Base-by-base conservation (phyloP, 352 stramenopile genomes). In the Phytophthora sojae region DNA sequence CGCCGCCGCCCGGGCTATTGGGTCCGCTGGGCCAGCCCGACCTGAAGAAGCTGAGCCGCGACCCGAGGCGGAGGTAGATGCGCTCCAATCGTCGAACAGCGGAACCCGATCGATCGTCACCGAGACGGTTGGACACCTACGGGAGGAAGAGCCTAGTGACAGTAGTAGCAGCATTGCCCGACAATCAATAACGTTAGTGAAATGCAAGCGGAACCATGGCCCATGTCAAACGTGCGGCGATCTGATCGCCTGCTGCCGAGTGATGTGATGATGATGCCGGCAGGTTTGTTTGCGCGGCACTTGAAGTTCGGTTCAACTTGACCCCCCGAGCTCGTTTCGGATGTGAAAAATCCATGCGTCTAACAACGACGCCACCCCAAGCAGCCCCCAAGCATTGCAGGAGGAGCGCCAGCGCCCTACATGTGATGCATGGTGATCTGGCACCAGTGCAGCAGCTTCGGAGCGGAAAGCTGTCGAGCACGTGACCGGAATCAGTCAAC, bases 61-160 rank as follows among this genome's bases (percentile, higher is more conserved):
- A 80, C 51, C 73, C 73, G 12, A 47, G 73, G 47, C 69, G 69
- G 32, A 67, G 73, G 42, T 77, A 69, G 57, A 69, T n/a, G 19
- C 9, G 8, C 32, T 39, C 32, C 14, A 8, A 1, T 7, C 39
- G 7, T 44, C 35, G 15, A 61, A 51, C 45, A 45, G 45, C 25
- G 9, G 39, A 54, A 23, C 15, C 23, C 32, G 32, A 39, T 39
- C 7, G 32, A 39, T 39, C 32, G 32, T 39, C 32, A 39, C 9
- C 32, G 26, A 30, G 64, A 61, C 39, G 25, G 45, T 12, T 19
- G 37, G 61, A 50, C 62, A 30, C 3, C 26, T 30, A 30, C 26
- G 26, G 5, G 62, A 57, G 15, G 23, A 21, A 6, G 21, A 62
- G 14, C 42, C 23, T 54, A 56, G 44, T 9, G 45, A 29, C 37